These are phyloP conservation scores for Geotrichum citri-aurantii DNA, from an alignment of 1,139 yeast genomes.

Conservation along the genomic window DNA sequence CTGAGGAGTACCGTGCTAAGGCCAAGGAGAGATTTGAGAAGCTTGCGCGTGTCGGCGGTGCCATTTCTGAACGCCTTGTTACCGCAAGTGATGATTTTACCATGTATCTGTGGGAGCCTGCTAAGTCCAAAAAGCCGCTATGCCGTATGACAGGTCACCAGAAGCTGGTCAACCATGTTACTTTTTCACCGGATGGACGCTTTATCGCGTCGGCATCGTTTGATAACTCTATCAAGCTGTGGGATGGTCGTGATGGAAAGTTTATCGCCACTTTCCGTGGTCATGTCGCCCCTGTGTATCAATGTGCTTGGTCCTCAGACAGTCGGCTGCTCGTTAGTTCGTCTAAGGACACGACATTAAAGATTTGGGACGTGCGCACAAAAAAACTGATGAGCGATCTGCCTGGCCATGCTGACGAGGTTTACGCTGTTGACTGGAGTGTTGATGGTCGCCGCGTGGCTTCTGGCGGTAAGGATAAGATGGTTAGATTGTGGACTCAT, in stretches of 20 bases:
- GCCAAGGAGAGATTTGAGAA: constrained; percentile 70
- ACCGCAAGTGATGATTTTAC: constrained; percentile 97
- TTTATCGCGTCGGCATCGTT: constrained; percentile 87
- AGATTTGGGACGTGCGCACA: constrained; percentile 93
- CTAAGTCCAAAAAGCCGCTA: constrained; percentile 71
- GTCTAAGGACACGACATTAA: constrained; percentile 93
- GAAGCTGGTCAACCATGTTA: constrained; percentile 90
- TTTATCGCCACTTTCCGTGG: constrained; percentile 89
- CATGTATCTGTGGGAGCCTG: constrained; percentile 95
- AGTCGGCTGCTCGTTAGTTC: constrained; percentile 85
- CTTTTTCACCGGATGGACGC: constrained; percentile 94
- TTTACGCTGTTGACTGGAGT: constrained; percentile 97
- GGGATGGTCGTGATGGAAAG: constrained; percentile 94
- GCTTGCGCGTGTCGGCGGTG: constrained; percentile 68
- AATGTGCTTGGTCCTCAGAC: constrained; percentile 98
- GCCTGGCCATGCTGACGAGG: constrained; percentile 96
- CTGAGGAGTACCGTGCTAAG: constrained; percentile 50
- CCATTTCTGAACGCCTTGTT: constrained; percentile 70
- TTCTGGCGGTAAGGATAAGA: constrained; percentile 95
- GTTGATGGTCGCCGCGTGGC: constrained; percentile 89
- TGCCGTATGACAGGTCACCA: constrained; percentile 97
- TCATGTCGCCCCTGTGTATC: constrained; percentile 96
- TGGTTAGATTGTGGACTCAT: constrained; percentile 89
- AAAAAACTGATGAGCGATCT: constrained; percentile 78
- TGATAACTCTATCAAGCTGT: constrained; percentile 87